Evolutionary conservation across 148 eudicot genomes (phyloP).

Genomic region (Vaccinium myrtillus): DNA sequence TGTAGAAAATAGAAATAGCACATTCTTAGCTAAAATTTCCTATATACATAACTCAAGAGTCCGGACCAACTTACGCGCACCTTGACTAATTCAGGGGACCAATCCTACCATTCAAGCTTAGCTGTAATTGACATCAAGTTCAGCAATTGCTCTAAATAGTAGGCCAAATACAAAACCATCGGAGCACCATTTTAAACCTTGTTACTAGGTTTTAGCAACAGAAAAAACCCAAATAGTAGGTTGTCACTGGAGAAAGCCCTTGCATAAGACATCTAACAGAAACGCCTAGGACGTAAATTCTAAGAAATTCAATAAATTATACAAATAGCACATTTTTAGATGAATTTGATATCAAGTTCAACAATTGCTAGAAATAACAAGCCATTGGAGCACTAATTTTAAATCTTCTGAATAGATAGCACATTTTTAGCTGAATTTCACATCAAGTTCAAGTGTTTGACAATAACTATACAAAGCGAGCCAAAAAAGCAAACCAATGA

Average conservation of each 20-base stretch:
- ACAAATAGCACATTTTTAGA: neutral
- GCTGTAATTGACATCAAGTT: neutral
- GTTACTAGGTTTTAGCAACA: neutral
- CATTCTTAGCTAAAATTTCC: too few species aligned
- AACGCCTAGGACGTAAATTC: neutral
- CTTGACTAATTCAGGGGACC: too few species aligned
- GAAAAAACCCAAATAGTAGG: neutral
- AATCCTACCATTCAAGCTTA: neutral
- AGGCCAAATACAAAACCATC: neutral
- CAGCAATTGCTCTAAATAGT: neutral
- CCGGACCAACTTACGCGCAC: too few species aligned
- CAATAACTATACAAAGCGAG: too few species aligned
- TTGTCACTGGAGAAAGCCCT: neutral
- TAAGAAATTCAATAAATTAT: neutral
- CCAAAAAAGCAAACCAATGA: too few species aligned
- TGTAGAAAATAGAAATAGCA: too few species aligned
- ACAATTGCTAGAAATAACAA: neutral
- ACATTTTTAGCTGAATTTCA: too few species aligned
- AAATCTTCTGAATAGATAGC: neutral
- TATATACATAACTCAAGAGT: too few species aligned
- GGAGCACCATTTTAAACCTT: neutral
- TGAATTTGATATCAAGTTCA: neutral
- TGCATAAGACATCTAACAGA: neutral
- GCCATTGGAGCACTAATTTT: neutral
- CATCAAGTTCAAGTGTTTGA: too few species aligned